phyloP scores from a whole-genome alignment of 2,329 filamentous ascomycete species.

The Pseudogymnoascus sp. region DNA sequence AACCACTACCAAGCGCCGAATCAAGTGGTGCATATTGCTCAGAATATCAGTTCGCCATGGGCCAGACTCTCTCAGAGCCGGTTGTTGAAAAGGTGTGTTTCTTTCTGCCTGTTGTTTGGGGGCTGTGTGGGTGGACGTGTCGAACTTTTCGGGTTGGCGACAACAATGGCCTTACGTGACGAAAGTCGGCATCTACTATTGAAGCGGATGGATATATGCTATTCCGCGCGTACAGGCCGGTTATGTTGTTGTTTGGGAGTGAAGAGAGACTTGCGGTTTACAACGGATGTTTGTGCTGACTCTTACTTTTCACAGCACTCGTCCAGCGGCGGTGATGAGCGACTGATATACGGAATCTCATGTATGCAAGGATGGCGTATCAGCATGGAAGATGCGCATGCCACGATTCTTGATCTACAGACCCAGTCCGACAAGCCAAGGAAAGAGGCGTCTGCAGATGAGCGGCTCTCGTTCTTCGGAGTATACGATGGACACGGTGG shows the following conservation, averaged over 20 bases:
- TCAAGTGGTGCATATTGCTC: not conserved
- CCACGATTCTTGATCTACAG: constrained; percentile 79
- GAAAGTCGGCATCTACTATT: not conserved
- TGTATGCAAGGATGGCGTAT: constrained; percentile 99
- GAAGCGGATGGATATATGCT: not conserved
- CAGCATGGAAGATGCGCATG: constrained; percentile 98
- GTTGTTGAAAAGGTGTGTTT: constrained; percentile 92
- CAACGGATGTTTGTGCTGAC: not conserved
- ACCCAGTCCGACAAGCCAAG: constrained; percentile 45
- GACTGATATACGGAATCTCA: constrained; percentile 86
- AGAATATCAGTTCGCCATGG: constrained; percentile 51
- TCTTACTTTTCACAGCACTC: constrained; percentile 57
- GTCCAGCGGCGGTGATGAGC: constrained; percentile 83
- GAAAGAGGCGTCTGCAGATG: constrained; percentile 53
- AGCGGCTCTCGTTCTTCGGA: constrained; percentile 88
- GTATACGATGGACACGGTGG: constrained; percentile 98
- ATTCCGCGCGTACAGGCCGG: not conserved
- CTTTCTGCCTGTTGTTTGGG: constrained; percentile 10
- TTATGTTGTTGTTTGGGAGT: not conserved
- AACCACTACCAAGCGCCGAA: not conserved
- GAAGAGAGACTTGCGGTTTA: not conserved
- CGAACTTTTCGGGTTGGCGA: not conserved
- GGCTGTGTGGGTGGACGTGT: constrained; percentile 6
- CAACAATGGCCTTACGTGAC: not conserved
- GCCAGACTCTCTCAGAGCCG: constrained; percentile 98